Base-by-base conservation (phyloP, 148 eudicot species). In the Euryodendron excelsum region DNA sequence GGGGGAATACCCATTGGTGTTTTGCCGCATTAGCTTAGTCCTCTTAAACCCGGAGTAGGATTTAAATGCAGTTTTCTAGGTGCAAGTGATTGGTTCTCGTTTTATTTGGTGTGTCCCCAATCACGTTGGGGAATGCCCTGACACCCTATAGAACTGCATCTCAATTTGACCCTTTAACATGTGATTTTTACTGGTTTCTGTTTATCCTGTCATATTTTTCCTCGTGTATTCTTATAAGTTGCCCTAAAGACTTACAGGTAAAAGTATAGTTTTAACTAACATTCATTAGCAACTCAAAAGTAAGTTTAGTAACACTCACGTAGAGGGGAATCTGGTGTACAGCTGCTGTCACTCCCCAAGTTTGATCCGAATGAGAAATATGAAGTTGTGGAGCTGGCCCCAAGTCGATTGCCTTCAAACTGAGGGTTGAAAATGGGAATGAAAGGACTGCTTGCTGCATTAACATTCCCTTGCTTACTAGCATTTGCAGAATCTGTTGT, bases 371-470 rank as follows among this genome's bases (percentile, higher is more conserved):
- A 34, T 30, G 79, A 14, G 66, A 60, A 10, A 61, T 17, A 65
- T 45, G 36, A n/a, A 55, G 36, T 33, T 14, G 25, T 25, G 37
- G 34, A 12, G 62, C 72, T 48, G 58, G 56, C 39, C 52, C 73
- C 52, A 15, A 74, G 61, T 47, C 63, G 58, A 34, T 67, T 72
- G 30, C 80, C 76, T 36, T 70, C 82, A 23, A 50, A 53, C 48
- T 71, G 83, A 56, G 85, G 58, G 69, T 77, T 80, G 77, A 81
- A 83, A 58, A 13, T 59, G 23, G 80, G 23, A 52, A 11, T 14
- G 41, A 31, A 39, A 28, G 56, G 45, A 23, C 83, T 78, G 65
- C 60, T 82, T 25, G 80, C 68, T 23, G 78, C 28, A 25, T 61
- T 70, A 70, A 5, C 71, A 80, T 66, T 77, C 14, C n/a, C 52